Evolutionary conservation across 176 grass and related monocot species (phyloP), one percentile per base, ranked within the genome.

Genomic region (Aegilops bicornis): DNA sequence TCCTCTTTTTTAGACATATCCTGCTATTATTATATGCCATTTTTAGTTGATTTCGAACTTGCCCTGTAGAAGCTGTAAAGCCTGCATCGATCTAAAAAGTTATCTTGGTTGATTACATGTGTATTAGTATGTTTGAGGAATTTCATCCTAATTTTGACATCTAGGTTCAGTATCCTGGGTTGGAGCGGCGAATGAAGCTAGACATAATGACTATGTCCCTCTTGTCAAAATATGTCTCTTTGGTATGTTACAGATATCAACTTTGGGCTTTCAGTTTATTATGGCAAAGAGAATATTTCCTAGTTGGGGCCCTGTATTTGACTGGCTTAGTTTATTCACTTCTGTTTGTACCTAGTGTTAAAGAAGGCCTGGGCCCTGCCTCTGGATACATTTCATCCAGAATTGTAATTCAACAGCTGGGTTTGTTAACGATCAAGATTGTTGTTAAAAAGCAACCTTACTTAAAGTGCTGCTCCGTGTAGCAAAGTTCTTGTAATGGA

Each of bases 111-210:
- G 12, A 17, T 71, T 65, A 71, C 58, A 84, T 64, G 4, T 50
- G 36, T 88, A 84, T 88, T 52, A 50, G 78, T 59, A 69, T 79
- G 6, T 17, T n/a, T 65, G 24, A 73, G 58, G 36, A 77, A 59
- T 83, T 58, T 83, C 40, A 66, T 45, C 31, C 43, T 64, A 83
- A 75, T 74, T 63, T 66, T 90, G 67, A 74, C 60, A 52, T 83
- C n/a, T 91, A 98, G 96, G 93, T 98, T 67, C 89, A 98, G 29
- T 95, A 98, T 89, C 96, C 96, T 89, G 96, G 96, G 78, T 82
- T 98, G 80, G 96, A 98, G 91, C 85, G 79, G 81, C 84, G 86
- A 73, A 94, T 98, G 96, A 95, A 98, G 84, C 81, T 98, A 87
- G 96, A 98, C 91, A 92, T 98, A 71, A 87, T 88, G 86, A 95